Percentiles rank a stretch among this genome's conserved stretches.
phyloP scores from a whole-genome alignment of 1,284 basidiomycete species.

The Takashimella koratensis region DNA sequence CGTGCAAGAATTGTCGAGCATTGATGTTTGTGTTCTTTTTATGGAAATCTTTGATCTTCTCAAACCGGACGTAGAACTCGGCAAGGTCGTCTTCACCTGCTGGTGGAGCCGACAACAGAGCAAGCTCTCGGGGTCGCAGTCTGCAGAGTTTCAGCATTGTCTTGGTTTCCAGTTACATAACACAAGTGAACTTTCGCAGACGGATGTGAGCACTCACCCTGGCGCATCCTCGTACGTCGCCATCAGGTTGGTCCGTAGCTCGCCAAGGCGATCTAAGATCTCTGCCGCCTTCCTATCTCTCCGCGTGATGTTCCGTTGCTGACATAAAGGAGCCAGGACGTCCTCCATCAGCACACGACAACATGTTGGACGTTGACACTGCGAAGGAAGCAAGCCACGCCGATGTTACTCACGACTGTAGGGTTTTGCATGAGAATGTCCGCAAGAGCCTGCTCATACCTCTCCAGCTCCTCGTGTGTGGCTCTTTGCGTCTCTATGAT shows the following conservation, averaged over 20 bases:
- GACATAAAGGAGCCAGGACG: slow-evolving; percentile 1
- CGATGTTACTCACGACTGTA: slow-evolving; percentile 46
- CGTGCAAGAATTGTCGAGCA: slow-evolving; percentile 71
- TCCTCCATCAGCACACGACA: background rate
- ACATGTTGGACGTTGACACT: slow-evolving; percentile 4
- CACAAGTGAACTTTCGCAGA: background rate
- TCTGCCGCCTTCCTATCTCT: slow-evolving; percentile 84
- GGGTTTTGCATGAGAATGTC: slow-evolving; percentile 52
- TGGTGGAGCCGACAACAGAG: slow-evolving; percentile 51
- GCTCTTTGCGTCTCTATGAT: slow-evolving; percentile 87
- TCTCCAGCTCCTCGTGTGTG: slow-evolving; percentile 91
- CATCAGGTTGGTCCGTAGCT: slow-evolving; percentile 63
- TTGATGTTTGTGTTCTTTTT: slow-evolving; percentile 86
- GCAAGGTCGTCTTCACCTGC: slow-evolving; percentile 66
- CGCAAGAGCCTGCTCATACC: slow-evolving; percentile 62
- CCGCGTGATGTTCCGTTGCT: slow-evolving; percentile 58
- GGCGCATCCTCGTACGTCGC: slow-evolving; percentile 71
- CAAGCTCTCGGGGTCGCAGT: slow-evolving; percentile 49
- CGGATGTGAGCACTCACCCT: slow-evolving; percentile 39
- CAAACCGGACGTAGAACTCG: slow-evolving; percentile 91
- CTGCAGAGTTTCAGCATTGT: too few species aligned
- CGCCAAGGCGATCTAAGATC: slow-evolving; percentile 74
- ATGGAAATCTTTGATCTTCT: slow-evolving; percentile 93
- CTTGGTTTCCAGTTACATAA: too few species aligned
- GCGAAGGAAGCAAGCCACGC: too few species aligned